These are phyloP conservation scores for Paramecium biaurelia DNA, from an alignment of 73 alveolate genomes.

Conservation along the genomic window DNA sequence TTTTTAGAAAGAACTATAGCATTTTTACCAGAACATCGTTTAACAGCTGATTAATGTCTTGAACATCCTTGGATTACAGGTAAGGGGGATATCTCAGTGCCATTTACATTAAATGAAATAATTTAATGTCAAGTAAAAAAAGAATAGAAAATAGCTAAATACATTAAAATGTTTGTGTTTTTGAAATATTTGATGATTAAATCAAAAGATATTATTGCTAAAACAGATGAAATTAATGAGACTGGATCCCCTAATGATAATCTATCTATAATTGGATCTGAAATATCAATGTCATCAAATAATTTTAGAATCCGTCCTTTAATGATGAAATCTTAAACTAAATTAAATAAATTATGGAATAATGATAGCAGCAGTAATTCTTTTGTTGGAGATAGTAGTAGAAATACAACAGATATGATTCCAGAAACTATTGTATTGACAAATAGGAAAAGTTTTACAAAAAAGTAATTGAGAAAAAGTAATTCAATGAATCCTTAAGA, in stretches of 20 bases:
- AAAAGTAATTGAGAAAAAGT: slow-evolving; percentile 2
- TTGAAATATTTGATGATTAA: neutral
- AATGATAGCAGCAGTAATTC: neutral
- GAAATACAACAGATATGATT: neutral
- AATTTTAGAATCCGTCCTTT: neutral
- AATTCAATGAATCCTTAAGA: slow-evolving; percentile 17
- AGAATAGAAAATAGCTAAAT: neutral
- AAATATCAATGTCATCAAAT: neutral
- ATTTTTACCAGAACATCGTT: slow-evolving; percentile 22
- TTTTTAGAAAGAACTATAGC: neutral
- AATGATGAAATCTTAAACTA: neutral
- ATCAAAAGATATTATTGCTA: neutral
- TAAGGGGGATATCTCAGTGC: neutral
- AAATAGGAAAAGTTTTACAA: neutral
- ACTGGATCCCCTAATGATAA: neutral
- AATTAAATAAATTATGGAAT: neutral
- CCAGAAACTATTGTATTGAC: neutral
- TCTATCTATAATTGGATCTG: neutral
- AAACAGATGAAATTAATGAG: neutral
- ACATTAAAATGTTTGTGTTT: neutral
- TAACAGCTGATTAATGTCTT: slow-evolving; percentile 5
- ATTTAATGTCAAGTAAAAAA: neutral
- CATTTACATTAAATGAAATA: slow-evolving; percentile 4
- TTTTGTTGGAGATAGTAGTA: neutral
- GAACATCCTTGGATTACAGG: slow-evolving; percentile 30